Conservation (phyloP, 1,284 basidiomycete genomes). For the Cutaneotrichosporon cyanovorans region DNA sequence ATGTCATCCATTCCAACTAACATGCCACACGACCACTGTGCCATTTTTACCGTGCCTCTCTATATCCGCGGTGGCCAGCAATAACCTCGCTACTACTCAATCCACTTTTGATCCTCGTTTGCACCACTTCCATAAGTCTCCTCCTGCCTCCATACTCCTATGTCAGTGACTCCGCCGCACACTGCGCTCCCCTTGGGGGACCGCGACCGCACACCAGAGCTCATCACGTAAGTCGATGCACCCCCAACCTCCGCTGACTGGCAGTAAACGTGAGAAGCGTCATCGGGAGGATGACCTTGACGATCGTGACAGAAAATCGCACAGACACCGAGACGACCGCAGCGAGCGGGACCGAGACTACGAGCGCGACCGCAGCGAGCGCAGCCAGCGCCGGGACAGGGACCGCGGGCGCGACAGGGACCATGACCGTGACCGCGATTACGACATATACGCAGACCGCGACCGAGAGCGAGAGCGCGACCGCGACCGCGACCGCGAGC, state of each 20-base stretch:
- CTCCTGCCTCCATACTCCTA: background rate
- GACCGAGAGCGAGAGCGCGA: slow-evolving; percentile 1
- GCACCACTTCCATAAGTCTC: no score
- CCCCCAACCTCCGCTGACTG: background rate
- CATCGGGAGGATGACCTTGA: slow-evolving; percentile 45
- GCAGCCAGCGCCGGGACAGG: no score
- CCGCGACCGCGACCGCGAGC: background rate
- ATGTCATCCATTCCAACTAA: no score
- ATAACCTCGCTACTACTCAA: no score
- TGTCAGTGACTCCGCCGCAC: slow-evolving; percentile 6
- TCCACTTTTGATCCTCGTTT: no score
- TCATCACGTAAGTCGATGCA: slow-evolving; percentile 30
- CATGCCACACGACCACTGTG: no score
- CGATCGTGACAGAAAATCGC: slow-evolving; percentile 49
- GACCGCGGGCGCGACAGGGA: slow-evolving; percentile 27
- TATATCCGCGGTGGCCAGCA: no score
- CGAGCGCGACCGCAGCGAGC: slow-evolving; percentile 20
- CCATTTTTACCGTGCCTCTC: no score
- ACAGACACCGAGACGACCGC: slow-evolving; percentile 55
- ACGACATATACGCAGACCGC: slow-evolving; percentile 4
- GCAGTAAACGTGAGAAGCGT: slow-evolving; percentile 46
- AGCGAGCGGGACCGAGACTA: slow-evolving; percentile 47
- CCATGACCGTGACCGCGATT: slow-evolving; percentile 22
- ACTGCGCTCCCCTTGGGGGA: slow-evolving; percentile 7
- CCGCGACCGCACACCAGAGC: slow-evolving; percentile 37